These are phyloP conservation scores for Triticum dicoccoides DNA, from an alignment of 176 grass and related monocot species.

Conservation along the genomic window DNA sequence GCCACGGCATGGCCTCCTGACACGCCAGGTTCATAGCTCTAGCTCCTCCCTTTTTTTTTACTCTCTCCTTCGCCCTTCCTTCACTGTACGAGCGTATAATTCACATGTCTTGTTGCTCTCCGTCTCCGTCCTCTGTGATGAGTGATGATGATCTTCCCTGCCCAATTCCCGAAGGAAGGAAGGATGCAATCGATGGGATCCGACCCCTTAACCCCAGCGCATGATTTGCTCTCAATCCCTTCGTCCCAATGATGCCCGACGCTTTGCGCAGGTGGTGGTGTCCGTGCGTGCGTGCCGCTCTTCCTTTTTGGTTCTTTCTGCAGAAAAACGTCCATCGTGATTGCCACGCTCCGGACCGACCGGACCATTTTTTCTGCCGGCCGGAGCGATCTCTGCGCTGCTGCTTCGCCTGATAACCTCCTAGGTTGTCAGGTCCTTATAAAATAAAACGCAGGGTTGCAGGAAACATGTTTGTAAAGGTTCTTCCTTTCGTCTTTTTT, in stretches of 20 bases:
- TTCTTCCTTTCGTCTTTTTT: not conserved
- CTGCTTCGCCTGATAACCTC: not conserved
- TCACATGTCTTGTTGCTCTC: not conserved
- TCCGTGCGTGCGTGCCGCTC: slow-evolving; percentile 3
- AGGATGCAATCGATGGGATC: slow-evolving; percentile 34
- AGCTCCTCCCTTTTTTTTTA: not conserved
- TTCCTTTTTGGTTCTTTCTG: slow-evolving; percentile 59
- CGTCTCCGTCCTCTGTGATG: not conserved
- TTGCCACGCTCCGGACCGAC: not conserved
- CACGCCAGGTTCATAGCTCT: slow-evolving; percentile 20
- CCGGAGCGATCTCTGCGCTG: no score
- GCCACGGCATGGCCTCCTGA: slow-evolving; percentile 50
- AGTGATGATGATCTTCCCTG: slow-evolving; percentile 5
- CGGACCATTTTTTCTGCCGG: not conserved
- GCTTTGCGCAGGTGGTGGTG: slow-evolving; percentile 1
- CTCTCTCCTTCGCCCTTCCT: not conserved
- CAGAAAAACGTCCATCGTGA: not conserved
- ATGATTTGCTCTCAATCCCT: slow-evolving; percentile 42
- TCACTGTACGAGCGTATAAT: not conserved
- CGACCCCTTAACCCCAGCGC: slow-evolving; percentile 25
- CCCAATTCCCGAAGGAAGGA: slow-evolving; percentile 41
- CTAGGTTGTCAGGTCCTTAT: not conserved
- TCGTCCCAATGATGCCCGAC: not conserved
- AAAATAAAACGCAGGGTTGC: not conserved
- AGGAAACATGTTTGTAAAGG: not conserved